Evolutionary conservation across 73 alveolate species (phyloP), one percentile per base, ranked within the genome.

Genomic region (Stentor coeruleus): DNA sequence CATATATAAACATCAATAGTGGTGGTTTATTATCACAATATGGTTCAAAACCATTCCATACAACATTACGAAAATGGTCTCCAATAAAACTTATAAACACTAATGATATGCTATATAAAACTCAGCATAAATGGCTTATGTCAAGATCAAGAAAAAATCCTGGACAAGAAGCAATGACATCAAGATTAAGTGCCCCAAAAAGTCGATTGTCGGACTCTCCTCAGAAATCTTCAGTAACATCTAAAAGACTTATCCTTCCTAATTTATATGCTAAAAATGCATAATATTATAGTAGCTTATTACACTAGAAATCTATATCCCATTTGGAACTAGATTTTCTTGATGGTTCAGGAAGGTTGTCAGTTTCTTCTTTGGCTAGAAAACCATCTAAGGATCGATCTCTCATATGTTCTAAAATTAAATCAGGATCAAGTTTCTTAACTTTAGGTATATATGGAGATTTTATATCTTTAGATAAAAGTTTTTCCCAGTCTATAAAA

Each of bases 391-490:
- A 49, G 28, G 6, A 20, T 49, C 20, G 6, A 49, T 49, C 6
- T 11, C 66, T 49, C 28, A 49, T 11, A 49, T 49, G 6, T 20
- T 49, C 28, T 11, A 49, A 11, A 49, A 49, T 20, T 49, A 6
- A 11, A 6, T 49, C 66, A 49, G 20, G 28, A 49, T 20, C 20
- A 49, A 49, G 20, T 6, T 49, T 49, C 6, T 49, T 20, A 49
- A 66, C 79, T 28, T 66, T 31, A 26, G 79, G 79, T 1, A 31
- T 66, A 66, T 66, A 66, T 28, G 79, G 79, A 20, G 79, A 40
- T 0, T 14, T 31, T 14, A 66, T 26, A 66, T 26, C 33, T 66
- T 66, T 20, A 31, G 20, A 15, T 31, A 66, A 20, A 20, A 66
- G 42, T 15, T 40, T 31, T 66, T 66, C 79, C 79, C 79, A 66